Evolutionary conservation across 345 rosid species (phyloP).

Genomic region (Euphorbia lathyris): DNA sequence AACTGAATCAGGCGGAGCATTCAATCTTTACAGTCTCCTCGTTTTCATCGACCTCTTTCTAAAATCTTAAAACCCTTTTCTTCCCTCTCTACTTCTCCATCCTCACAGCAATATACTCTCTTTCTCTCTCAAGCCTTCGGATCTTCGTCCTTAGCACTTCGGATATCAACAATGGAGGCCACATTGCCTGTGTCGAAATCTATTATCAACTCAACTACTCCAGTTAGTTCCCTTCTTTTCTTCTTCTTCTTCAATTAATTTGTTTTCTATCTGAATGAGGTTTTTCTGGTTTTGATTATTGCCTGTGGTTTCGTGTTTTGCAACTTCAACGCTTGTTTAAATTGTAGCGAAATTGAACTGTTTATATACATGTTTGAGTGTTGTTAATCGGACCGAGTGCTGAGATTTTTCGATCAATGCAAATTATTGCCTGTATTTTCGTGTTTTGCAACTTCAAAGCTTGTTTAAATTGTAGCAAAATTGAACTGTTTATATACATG

Average conservation of each 20-base stretch:
- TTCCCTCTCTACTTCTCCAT: neutral
- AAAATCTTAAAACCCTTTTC: neutral
- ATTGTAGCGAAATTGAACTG: no score
- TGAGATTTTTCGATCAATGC: no score
- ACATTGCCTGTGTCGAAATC: constrained; percentile 61
- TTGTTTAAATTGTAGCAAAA: no score
- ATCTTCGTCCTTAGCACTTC: neutral
- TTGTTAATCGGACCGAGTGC: no score
- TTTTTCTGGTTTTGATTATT: neutral
- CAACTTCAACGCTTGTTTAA: no score
- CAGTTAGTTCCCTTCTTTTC: constrained; percentile 43
- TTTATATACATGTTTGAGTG: no score
- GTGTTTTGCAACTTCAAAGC: no score
- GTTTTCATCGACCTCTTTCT: constrained; percentile 39
- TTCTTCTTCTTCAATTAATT: no score
- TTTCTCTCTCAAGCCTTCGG: neutral
- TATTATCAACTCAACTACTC: constrained; percentile 39
- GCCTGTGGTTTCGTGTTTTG: no score
- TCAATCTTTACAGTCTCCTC: constrained; percentile 30
- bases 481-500: no score
- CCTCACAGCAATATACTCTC: neutral
- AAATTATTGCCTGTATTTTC: no score
- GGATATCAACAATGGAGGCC: constrained; percentile 56
- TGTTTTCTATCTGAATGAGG: no score
- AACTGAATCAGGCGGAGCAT: constrained; percentile 41